Evolutionary conservation across 1,284 basidiomycete species (phyloP).

Genomic region (Cutaneotrichosporon cyanovorans): DNA sequence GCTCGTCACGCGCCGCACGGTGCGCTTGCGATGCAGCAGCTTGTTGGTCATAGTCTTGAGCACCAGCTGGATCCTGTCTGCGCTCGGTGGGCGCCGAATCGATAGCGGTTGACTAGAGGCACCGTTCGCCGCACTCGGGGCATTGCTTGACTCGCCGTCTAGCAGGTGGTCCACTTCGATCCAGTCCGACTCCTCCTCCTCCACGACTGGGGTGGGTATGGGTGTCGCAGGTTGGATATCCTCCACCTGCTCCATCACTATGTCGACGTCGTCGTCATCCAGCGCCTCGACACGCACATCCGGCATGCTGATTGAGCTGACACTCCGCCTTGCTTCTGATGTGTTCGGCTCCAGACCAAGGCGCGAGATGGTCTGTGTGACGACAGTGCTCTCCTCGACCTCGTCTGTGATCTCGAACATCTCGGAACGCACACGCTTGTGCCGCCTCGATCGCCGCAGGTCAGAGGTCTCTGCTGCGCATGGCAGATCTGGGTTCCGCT

Average conservation of each 20-base stretch:
- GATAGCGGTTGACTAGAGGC: background rate
- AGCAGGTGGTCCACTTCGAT: slow-evolving; percentile 37
- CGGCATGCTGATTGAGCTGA: background rate
- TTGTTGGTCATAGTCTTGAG: slow-evolving; percentile 48
- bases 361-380: slow-evolving; percentile 26
- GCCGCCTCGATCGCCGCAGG: slow-evolving; percentile 19
- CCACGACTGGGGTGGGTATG: slow-evolving; percentile 3
- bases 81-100: slow-evolving; percentile 14
- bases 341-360: slow-evolving; percentile 2
- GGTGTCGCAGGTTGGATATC: background rate
- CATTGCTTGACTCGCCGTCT: slow-evolving; percentile 1
- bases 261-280: slow-evolving; percentile 17
- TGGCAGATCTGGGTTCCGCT: background rate
- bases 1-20: slow-evolving; percentile 31
- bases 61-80: slow-evolving; percentile 44
- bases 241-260: background rate
- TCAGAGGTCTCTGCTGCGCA: slow-evolving; percentile 17
- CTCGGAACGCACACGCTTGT: slow-evolving; percentile 27
- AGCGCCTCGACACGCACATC: slow-evolving; percentile 17
- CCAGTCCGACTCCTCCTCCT: slow-evolving; percentile 39
- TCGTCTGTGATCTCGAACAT: slow-evolving; percentile 47
- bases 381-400: slow-evolving; percentile 36
- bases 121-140: slow-evolving; percentile 16
- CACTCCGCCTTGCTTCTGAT: background rate
- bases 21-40: slow-evolving; percentile 44